Percentiles rank a stretch among this genome's conserved stretches.
phyloP scores from a whole-genome alignment of 2,329 filamentous ascomycete species.

The Trichoderma sp. region DNA sequence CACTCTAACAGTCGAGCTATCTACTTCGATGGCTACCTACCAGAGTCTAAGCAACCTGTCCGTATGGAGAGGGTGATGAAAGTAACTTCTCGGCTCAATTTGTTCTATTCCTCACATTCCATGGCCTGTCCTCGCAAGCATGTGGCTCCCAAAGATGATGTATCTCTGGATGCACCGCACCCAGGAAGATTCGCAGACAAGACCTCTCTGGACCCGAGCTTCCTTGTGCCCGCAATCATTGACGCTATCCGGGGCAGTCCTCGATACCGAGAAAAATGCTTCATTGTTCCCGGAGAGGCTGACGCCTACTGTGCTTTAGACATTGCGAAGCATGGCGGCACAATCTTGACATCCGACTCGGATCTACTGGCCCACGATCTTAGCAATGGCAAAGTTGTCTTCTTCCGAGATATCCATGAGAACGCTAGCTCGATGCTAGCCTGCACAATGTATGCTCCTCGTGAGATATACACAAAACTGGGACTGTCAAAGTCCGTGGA shows the following conservation, averaged over 20 bases:
- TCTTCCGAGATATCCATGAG: slow-evolving; percentile 62
- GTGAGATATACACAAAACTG: slow-evolving; percentile 42
- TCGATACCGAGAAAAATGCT: slow-evolving; percentile 42
- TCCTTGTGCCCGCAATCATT: slow-evolving; percentile 74
- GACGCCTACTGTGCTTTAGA: slow-evolving; percentile 73
- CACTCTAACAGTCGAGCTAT: slow-evolving; percentile 50
- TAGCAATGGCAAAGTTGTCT: slow-evolving; percentile 61
- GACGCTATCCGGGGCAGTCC: slow-evolving; percentile 58
- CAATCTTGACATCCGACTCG: slow-evolving; percentile 78
- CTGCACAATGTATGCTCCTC: slow-evolving; percentile 32
- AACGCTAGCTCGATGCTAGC: slow-evolving; percentile 26
- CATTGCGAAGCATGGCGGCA: slow-evolving; percentile 51
- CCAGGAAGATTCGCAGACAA: slow-evolving; percentile 27
- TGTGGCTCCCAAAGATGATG: slow-evolving; percentile 20
- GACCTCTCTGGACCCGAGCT: slow-evolving; percentile 54
- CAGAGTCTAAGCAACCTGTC: slow-evolving; percentile 59
- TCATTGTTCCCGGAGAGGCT: slow-evolving; percentile 78
- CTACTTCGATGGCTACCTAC: slow-evolving; percentile 84
- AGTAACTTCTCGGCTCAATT: slow-evolving; percentile 53
- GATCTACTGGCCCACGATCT: slow-evolving; percentile 77
- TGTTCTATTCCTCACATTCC: slow-evolving; percentile 38
- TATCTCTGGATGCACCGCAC: slow-evolving; percentile 27
- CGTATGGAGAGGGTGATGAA: slow-evolving; percentile 59
- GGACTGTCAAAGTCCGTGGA: slow-evolving; percentile 34
- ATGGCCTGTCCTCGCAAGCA: slow-evolving; percentile 27